Evolutionary conservation across 2,329 filamentous ascomycete species (phyloP).

Genomic region (Leptographium galeiforme): DNA sequence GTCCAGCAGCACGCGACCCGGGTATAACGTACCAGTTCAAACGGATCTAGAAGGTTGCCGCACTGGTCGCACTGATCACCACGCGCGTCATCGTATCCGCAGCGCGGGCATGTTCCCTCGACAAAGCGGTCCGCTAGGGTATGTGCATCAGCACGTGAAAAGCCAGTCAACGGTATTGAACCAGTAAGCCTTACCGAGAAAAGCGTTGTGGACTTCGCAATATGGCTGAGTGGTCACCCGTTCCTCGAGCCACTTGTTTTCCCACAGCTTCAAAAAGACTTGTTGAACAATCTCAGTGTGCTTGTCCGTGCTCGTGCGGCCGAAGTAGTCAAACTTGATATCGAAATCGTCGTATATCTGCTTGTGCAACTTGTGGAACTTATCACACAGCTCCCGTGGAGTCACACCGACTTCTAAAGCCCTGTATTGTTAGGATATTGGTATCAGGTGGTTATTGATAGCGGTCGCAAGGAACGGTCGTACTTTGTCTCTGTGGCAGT

Average conservation of each 20-base stretch:
- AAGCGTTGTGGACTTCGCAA: slow-evolving; percentile 55
- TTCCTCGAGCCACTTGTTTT: slow-evolving; percentile 82
- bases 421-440: slow-evolving; percentile 8
- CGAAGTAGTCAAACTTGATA: slow-evolving; percentile 89
- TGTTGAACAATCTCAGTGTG: slow-evolving; percentile 90
- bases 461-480: background rate
- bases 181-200: slow-evolving; percentile 41
- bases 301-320: slow-evolving; percentile 74
- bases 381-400: slow-evolving; percentile 72
- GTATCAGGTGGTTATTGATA: background rate
- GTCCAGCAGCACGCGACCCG: no score
- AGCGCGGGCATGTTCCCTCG: slow-evolving; percentile 64
- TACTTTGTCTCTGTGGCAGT: slow-evolving; percentile 84
- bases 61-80: slow-evolving; percentile 56
- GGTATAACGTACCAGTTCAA: slow-evolving; percentile 35
- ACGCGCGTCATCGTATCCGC: slow-evolving; percentile 56
- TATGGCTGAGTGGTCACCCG: slow-evolving; percentile 79
- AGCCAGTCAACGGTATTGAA: background rate
- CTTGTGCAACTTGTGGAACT: slow-evolving; percentile 81
- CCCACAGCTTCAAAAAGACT: slow-evolving; percentile 75
- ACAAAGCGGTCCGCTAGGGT: slow-evolving; percentile 71
- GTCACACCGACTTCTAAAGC: slow-evolving; percentile 71
- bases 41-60: slow-evolving; percentile 56
- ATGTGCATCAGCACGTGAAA: background rate
- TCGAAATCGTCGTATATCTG: slow-evolving; percentile 94